Percentiles rank a stretch among this genome's conserved stretches.
Conservation (phyloP, 495 filamentous ascomycete genomes). For the Penicillium manginii region DNA sequence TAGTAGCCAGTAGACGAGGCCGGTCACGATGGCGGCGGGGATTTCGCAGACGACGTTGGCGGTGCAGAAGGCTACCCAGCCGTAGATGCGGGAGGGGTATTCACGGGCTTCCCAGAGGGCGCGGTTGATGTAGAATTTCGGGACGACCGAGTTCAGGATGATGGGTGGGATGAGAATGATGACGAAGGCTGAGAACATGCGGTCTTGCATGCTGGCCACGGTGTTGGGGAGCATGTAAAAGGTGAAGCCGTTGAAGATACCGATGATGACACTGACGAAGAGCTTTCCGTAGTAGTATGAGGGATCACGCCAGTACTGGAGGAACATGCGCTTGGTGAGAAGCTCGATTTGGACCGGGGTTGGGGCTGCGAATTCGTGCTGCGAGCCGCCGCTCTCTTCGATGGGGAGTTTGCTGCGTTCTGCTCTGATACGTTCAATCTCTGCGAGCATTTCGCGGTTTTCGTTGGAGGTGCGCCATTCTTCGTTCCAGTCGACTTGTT, state of each 20-base stretch:
- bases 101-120: conserved; percentile 78
- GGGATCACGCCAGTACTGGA: conserved; percentile 70
- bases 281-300: conserved; percentile 78
- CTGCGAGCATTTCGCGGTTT: conserved; percentile 52
- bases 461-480: conserved; percentile 70
- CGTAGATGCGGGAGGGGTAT: conserved; percentile 76
- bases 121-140: conserved; percentile 81
- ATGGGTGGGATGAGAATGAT: conserved; percentile 76
- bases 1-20: conserved; percentile 69
- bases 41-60: conserved; percentile 79
- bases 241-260: conserved; percentile 82
- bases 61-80: conserved; percentile 81
- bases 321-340: conserved; percentile 68
- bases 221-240: conserved; percentile 75
- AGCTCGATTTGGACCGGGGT: conserved; percentile 59
- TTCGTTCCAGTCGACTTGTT: conserved; percentile 67
- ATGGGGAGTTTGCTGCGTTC: conserved; percentile 54
- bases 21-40: conserved; percentile 66
- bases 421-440: conserved; percentile 63
- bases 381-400: conserved; percentile 35
- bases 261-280: conserved; percentile 69
- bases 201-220: conserved; percentile 73
- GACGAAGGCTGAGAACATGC: conserved; percentile 78
- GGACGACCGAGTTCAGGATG: conserved; percentile 75
- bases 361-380: conserved; percentile 67